phyloP scores from a whole-genome alignment of 2,329 filamentous ascomycete genomes.

The Furcasterigmium sp. region DNA sequence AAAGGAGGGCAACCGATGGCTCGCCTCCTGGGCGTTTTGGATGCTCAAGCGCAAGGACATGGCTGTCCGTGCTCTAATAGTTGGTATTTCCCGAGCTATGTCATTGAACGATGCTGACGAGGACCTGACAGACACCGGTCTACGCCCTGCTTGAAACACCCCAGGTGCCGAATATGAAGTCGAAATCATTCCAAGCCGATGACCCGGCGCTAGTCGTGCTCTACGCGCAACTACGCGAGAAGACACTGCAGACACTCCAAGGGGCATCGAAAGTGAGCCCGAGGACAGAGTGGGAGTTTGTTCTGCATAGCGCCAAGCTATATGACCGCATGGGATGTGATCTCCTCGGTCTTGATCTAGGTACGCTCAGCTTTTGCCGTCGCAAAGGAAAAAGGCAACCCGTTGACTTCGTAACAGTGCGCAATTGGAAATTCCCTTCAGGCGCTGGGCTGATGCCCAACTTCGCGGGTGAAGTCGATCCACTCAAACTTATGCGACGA shows the following conservation, averaged over 20 bases:
- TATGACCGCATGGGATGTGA: conserved; percentile 95
- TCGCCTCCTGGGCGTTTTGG: conserved; percentile 94
- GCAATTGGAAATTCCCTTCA: conserved; percentile 75
- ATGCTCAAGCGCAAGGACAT: conserved; percentile 78
- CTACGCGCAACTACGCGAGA: conserved; percentile 79
- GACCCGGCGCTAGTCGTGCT: conserved; percentile 85
- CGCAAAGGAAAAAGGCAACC: too few relatives aligned
- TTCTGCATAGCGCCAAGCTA: conserved; percentile 76
- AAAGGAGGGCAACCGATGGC: conserved; percentile 82
- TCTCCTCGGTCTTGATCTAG: conserved; percentile 77
- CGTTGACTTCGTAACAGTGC: conserved; percentile 42
- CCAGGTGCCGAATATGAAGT: conserved; percentile 62
- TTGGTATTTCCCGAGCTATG: conserved; percentile 36
- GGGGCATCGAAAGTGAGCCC: conserved; percentile 80
- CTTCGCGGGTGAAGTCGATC: conserved; percentile 51
- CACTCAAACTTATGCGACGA: conserved; percentile 62
- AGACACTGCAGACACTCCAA: conserved; percentile 74
- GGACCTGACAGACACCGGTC: conserved; percentile 71
- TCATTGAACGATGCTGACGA: not conserved
- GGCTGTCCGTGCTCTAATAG: conserved; percentile 77
- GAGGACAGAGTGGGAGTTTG: conserved; percentile 80
- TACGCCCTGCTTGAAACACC: conserved; percentile 67
- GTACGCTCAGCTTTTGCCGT: conserved; percentile 39
- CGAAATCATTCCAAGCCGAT: conserved; percentile 79
- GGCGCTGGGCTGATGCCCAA: conserved; percentile 22